Base-by-base conservation (phyloP, 495 filamentous ascomycete species). In the Tuber indicum region DNA sequence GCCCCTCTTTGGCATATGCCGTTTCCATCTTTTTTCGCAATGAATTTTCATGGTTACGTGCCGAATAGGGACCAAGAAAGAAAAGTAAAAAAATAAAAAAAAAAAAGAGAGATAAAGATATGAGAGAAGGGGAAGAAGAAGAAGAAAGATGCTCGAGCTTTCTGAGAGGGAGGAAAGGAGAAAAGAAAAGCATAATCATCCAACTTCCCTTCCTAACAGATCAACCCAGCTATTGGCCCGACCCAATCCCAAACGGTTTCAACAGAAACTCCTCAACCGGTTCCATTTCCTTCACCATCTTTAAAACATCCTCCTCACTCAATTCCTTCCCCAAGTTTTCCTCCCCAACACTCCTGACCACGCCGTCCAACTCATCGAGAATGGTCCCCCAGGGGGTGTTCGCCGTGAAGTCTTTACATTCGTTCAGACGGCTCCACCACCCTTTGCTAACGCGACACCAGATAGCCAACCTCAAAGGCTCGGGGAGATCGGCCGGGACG, bases 371-470 rank as follows among this genome's bases (percentile, higher is more conserved):
- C 26, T 66, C 58, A 16, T 66, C 58, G 6, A 66, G 12, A 8
- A 66, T 36, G 5, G 26, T 17, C 17, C 58, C 58, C 58, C 58
- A 66, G 58, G 58, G 58, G 26, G 58, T 36, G 4, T 66, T 2
- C 26, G 58, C 58, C 26, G 58, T 66, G 26, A 66, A 14, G 26
- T 19, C 26, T 8, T 32, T 66, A 19, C 58, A 66, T 66, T 66
- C 26, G 0, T 14, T 32, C 58, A 66, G 58, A 36, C 58, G 58
- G 7, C 26, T 36, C 58, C 58, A 72, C 47, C 76, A 45, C 21
- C 78, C 77, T 12, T 74, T 76, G 7, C 73, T 36, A 7, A 79
- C 49, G 14, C 78, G 77, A n/a, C 78, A 80, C 74, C 74, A 80
- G 45, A 80, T 80, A 7, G 44, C 36, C 21, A 79, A 43, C 43